These are phyloP conservation scores for Neopestalotiopsis sp. DNA, from an alignment of 2,329 filamentous ascomycete species.

Conservation along the genomic window DNA sequence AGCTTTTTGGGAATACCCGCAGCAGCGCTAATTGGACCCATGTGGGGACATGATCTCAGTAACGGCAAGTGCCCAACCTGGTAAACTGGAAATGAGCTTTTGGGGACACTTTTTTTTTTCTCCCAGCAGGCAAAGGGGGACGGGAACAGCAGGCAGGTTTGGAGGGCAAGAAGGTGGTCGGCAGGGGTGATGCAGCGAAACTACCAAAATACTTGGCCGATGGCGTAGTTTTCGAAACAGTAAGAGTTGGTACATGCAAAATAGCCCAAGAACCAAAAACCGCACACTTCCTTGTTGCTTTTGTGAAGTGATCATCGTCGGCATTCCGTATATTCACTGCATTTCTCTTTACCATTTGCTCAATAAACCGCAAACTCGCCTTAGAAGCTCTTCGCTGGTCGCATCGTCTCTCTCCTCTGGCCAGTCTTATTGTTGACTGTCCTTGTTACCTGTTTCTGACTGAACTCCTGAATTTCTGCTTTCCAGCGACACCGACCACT, in stretches of 20 bases:
- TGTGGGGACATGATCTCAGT: slow-evolving; percentile 13
- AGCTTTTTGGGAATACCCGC: not conserved
- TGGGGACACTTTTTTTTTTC: not conserved
- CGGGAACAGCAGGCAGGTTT: not conserved
- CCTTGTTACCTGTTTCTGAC: not conserved
- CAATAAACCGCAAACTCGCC: not conserved
- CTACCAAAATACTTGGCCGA: slow-evolving; percentile 14
- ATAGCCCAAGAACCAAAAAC: not conserved
- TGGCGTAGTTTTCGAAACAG: slow-evolving; percentile 6
- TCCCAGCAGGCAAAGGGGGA: not conserved
- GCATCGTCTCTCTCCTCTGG: not conserved
- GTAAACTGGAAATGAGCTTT: not conserved
- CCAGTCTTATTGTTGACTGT: not conserved
- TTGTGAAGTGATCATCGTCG: not conserved
- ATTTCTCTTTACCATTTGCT: not conserved
- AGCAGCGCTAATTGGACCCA: not conserved
- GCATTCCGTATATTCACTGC: not conserved
- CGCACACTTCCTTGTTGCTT: not conserved
- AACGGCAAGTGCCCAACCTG: not conserved
- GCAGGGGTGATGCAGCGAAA: slow-evolving; percentile 15
- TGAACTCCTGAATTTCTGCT: not conserved
- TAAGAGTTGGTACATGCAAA: too few species aligned
- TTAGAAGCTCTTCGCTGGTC: not conserved
- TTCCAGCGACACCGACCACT: not conserved
- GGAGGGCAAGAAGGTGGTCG: not conserved